Percentiles rank a stretch among this genome's conserved stretches.
Conservation (phyloP, 2,329 filamentous ascomycete genomes). For the Verticillium alfalfae region DNA sequence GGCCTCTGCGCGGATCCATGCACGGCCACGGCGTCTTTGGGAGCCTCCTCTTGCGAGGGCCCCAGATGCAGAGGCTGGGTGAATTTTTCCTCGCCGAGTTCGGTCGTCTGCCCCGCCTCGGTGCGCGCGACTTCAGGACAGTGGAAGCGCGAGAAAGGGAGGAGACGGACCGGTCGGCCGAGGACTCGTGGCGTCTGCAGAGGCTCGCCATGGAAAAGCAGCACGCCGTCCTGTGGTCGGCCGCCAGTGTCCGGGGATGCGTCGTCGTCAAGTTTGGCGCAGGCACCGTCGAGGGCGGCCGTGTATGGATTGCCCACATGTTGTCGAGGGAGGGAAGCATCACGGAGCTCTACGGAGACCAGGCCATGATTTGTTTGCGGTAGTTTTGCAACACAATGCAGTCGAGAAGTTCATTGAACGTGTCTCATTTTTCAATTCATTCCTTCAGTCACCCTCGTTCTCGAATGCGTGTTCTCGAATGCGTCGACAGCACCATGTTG, state of each 20-base stretch:
- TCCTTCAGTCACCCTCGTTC: too few species aligned
- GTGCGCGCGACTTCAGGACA: slow-evolving; percentile 69
- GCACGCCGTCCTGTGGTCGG: slow-evolving; percentile 71
- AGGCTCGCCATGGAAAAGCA: slow-evolving; percentile 54
- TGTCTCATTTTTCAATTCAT: too few species aligned
- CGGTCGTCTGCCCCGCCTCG: slow-evolving; percentile 70
- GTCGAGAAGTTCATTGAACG: too few species aligned
- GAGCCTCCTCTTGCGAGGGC: slow-evolving; percentile 77
- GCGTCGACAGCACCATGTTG: neutral
- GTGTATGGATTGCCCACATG: slow-evolving; percentile 74
- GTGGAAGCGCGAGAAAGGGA: slow-evolving; percentile 40
- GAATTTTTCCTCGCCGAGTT: slow-evolving; percentile 79
- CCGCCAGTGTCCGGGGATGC: slow-evolving; percentile 73
- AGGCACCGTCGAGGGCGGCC: slow-evolving; percentile 71
- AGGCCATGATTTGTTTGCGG: slow-evolving; percentile 71
- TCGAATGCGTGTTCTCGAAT: too few species aligned
- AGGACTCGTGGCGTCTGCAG: slow-evolving; percentile 46
- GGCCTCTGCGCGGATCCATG: slow-evolving; percentile 56
- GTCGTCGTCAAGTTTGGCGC: slow-evolving; percentile 90
- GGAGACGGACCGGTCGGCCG: slow-evolving; percentile 27
- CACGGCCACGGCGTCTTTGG: slow-evolving; percentile 72
- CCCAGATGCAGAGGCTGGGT: slow-evolving; percentile 59
- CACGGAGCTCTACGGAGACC: slow-evolving; percentile 66
- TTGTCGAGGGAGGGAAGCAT: slow-evolving; percentile 70
- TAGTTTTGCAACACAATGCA: slow-evolving; percentile 17